Evolutionary conservation across 257 asterid species (phyloP).

Genomic region (Knoxia roxburghii): DNA sequence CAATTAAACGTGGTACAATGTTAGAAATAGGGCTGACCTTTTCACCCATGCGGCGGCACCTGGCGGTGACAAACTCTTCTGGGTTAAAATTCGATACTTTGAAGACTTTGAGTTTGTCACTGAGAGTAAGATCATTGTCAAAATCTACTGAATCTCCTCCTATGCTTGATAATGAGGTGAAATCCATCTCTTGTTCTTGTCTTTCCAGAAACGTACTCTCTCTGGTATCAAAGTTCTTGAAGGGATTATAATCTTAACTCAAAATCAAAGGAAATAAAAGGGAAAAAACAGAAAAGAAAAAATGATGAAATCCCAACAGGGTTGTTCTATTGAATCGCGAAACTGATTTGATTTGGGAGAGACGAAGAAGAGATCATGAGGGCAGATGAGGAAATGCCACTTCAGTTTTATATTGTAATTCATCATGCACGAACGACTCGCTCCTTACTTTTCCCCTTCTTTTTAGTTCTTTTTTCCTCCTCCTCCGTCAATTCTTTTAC

Average conservation of each 20-base stretch:
- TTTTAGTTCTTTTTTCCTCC: not conserved
- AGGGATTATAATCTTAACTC: not conserved
- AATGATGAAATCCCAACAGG: not conserved
- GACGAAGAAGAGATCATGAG: not conserved
- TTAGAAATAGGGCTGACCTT: slow-evolving; percentile 42
- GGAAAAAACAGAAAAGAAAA: not conserved
- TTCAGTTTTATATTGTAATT: not conserved
- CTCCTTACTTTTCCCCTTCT: not conserved
- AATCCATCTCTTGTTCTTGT: slow-evolving; percentile 26
- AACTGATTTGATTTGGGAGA: no score
- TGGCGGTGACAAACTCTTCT: slow-evolving; percentile 42
- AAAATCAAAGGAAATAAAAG: not conserved
- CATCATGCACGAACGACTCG: slow-evolving; percentile 9
- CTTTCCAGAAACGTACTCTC: not conserved
- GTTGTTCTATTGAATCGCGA: slow-evolving; percentile 4
- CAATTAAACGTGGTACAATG: no score
- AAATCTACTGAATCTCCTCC: slow-evolving; percentile 65
- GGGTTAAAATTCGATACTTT: slow-evolving; percentile 60
- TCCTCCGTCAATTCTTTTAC: no score
- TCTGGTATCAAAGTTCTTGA: not conserved
- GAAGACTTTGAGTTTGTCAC: slow-evolving; percentile 73
- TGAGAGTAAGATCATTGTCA: slow-evolving; percentile 56
- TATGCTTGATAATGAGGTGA: slow-evolving; percentile 45
- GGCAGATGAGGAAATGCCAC: not conserved
- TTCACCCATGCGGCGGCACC: slow-evolving; percentile 65